A percentile compares a stretch with the other conserved stretches of the same genome.
These are phyloP conservation scores for Aphanomyces stellatus DNA, from an alignment of 352 stramenopile species.

Conservation along the genomic window DNA sequence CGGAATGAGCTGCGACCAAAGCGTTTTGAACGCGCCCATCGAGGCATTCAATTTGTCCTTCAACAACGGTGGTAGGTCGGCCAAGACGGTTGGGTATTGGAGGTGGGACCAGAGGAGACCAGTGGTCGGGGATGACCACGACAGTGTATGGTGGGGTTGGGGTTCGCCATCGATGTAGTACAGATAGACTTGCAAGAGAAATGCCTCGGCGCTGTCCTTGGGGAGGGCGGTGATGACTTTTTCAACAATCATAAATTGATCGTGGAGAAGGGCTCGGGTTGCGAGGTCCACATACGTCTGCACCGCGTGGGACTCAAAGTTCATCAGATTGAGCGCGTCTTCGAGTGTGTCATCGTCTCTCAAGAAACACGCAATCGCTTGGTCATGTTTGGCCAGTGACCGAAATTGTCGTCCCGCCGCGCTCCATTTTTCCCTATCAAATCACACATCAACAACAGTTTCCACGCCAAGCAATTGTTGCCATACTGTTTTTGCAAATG, in stretches of 20 bases:
- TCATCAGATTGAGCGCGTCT: neutral
- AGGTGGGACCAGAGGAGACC: neutral
- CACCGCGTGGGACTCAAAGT: neutral
- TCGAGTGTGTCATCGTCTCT: neutral
- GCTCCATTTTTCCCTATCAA: neutral
- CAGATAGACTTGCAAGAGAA: neutral
- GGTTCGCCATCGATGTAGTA: neutral
- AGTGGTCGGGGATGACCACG: neutral
- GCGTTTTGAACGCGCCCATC: neutral
- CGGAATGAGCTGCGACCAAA: neutral
- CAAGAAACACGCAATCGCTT: constrained; percentile 7
- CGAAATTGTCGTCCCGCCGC: neutral
- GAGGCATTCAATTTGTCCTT: neutral
- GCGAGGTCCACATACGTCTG: neutral
- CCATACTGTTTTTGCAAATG: constrained; percentile 3
- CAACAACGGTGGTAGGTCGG: neutral
- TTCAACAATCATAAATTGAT: neutral
- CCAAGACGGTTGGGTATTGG: neutral
- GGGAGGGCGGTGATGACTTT: neutral
- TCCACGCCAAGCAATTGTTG: neutral
- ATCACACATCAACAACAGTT: too few species aligned
- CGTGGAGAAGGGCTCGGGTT: neutral
- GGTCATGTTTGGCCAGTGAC: neutral
- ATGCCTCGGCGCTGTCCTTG: neutral
- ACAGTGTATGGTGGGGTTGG: too few species aligned